Evolutionary conservation across 208 protist species (phyloP), one percentile per base, ranked within the genome.

Genomic region (Leishmania braziliensis): DNA sequence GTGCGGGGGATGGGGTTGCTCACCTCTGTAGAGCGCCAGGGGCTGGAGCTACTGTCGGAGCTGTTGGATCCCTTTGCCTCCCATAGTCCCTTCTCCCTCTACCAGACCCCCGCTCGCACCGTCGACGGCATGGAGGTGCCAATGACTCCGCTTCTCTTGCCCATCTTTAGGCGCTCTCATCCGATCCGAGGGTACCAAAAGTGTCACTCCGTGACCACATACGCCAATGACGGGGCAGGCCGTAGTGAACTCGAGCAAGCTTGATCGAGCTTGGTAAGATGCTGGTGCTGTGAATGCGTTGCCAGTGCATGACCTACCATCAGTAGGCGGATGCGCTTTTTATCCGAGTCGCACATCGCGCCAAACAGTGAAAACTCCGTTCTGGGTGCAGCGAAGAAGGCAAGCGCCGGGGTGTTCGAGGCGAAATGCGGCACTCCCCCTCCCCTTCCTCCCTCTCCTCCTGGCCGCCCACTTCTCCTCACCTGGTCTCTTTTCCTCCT

Each of bases 1-100:
- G 50, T 75, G 1, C 81, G 86, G 51, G 76, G 80, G 54, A 84
- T 87, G 69, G 73, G 39, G 2, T 85, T 94, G 39, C 83, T 95
- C 20, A 60, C 81, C 23, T 18, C 66, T 5, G 75, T 54, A 43
- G 86, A 89, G 84, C 66, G 82, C 39, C 80, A 79, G 0, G 87
- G 91, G 73, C 62, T 93, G 20, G 83, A 87, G 48, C 85, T 83
- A 43, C 79, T 93, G 69, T 81, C 83, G 78, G 81, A 91, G 65
- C 63, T 92, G 54, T 91, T 95, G 90, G 84, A 94, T 72, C 92
- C 92, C 4, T 95, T 92, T 81, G 90, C 90, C 16, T 87, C 90
- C 2, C 86, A 90, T 80, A 92, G 85, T 76, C 89, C 90, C 0
- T 93, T 90, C n/a, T 92, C 90, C 33, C 78, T 90, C 72, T 88